phyloP scores from a whole-genome alignment of 306 rosid genomes.

The Sophora flavescens region DNA sequence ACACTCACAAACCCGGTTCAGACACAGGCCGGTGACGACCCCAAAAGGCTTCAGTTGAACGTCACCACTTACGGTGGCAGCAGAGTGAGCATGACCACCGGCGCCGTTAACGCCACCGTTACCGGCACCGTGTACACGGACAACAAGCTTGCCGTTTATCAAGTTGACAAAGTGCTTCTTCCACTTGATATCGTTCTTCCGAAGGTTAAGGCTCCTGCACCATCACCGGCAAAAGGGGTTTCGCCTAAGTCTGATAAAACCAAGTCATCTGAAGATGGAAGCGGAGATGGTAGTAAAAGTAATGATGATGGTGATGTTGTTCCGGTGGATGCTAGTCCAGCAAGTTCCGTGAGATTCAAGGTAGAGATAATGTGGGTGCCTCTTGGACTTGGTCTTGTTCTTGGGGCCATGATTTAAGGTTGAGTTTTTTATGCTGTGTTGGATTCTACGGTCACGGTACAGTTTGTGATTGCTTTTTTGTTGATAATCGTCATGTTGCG shows the following conservation, averaged over 20 bases:
- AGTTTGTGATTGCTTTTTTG: constrained; percentile 13
- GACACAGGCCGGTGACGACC: constrained; percentile 58
- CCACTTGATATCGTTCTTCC: constrained; percentile 60
- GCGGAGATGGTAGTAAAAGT: neutral
- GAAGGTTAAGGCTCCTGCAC: constrained; percentile 50
- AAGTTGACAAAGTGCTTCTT: constrained; percentile 58
- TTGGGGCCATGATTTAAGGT: constrained; percentile 31
- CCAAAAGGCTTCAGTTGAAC: constrained; percentile 55
- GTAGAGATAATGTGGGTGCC: constrained; percentile 32
- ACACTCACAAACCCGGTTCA: constrained; percentile 64
- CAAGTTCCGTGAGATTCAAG: constrained; percentile 19
- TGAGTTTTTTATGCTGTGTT: neutral
- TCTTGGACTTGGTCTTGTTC: constrained; percentile 23
- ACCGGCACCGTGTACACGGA: constrained; percentile 55
- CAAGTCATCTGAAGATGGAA: constrained; percentile 10
- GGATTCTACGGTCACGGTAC: constrained; percentile 14
- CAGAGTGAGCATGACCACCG: constrained; percentile 59
- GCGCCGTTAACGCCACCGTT: constrained; percentile 59
- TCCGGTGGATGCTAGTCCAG: constrained; percentile 20
- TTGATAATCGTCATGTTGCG: neutral
- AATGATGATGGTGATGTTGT: neutral
- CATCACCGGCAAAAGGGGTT: constrained; percentile 20
- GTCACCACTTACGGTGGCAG: constrained; percentile 54
- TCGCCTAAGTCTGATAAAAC: neutral
- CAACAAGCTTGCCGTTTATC: constrained; percentile 55